phyloP scores from a whole-genome alignment of 495 filamentous ascomycete species.

The Hyaloscypha hepaticicola region DNA sequence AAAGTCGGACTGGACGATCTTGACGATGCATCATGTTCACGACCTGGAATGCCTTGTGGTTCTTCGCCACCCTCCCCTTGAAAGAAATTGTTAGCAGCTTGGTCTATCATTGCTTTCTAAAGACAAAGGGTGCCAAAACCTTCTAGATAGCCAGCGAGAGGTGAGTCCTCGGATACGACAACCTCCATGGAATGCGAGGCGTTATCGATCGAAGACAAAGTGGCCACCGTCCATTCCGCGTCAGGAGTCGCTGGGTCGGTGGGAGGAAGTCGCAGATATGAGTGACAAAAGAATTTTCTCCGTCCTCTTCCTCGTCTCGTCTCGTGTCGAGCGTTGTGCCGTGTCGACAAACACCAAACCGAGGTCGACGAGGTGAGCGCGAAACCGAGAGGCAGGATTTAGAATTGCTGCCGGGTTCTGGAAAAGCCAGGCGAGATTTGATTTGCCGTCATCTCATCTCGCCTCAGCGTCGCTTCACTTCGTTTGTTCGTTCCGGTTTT shows the following conservation, averaged over 20 bases:
- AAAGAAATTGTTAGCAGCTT: constrained; percentile 30
- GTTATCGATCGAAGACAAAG: constrained; percentile 20
- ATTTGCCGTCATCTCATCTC: no score
- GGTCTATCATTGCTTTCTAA: constrained; percentile 47
- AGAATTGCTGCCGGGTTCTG: no score
- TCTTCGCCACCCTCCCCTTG: constrained; percentile 43
- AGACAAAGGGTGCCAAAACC: constrained; percentile 53
- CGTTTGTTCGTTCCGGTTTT: no score
- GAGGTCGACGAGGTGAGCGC: no score
- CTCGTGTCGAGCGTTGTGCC: no score
- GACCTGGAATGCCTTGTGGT: constrained; percentile 36
- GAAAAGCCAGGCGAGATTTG: no score
- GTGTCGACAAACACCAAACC: no score
- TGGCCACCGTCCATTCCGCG: constrained; percentile 17
- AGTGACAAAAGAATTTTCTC: no score
- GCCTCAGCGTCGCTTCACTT: no score
- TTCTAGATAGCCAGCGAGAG: constrained; percentile 90
- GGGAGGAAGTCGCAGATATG: no score
- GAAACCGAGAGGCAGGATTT: no score
- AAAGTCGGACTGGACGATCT: constrained; percentile 54
- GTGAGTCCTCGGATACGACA: constrained; percentile 85
- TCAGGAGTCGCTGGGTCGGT: background rate
- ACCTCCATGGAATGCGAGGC: constrained; percentile 69
- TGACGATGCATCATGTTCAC: constrained; percentile 43
- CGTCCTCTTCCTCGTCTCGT: no score